phyloP scores from a whole-genome alignment of 2,329 filamentous ascomycete genomes.

The Epichloe glyceriae region DNA sequence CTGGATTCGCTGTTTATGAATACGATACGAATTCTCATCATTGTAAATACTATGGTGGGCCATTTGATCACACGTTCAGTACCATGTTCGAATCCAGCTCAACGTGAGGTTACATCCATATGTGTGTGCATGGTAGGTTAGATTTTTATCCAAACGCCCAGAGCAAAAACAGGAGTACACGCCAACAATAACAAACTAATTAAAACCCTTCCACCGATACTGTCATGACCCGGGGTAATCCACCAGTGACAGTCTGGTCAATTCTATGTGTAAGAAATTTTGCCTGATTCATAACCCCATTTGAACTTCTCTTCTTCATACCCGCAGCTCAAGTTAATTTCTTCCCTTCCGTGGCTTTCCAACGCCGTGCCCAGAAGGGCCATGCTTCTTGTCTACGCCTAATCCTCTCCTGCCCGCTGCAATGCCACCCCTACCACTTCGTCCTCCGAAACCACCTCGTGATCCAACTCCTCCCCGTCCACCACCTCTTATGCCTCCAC shows the following conservation, averaged over 20 bases:
- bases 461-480: constrained; percentile 15
- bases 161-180: neutral
- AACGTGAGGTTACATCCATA: neutral
- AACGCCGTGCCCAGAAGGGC: constrained; percentile 25
- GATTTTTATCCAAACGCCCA: too few species aligned
- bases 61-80: neutral
- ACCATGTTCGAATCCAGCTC: neutral
- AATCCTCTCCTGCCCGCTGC: constrained; percentile 34
- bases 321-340: neutral
- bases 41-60: neutral
- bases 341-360: constrained; percentile 25
- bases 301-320: neutral
- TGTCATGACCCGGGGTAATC: neutral
- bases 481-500: constrained; percentile 15
- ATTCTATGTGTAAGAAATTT: neutral
- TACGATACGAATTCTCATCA: neutral
- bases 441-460: constrained; percentile 21
- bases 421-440: constrained; percentile 36
- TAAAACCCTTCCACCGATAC: neutral
- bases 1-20: neutral
- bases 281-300: neutral
- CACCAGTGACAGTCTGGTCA: neutral
- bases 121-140: neutral
- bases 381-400: constrained; percentile 36
- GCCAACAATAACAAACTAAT: neutral